Percentiles rank a stretch among this genome's conserved stretches.
These are phyloP conservation scores for Russula sp. DNA, from an alignment of 768 basidiomycete species.

Conservation along the genomic window DNA sequence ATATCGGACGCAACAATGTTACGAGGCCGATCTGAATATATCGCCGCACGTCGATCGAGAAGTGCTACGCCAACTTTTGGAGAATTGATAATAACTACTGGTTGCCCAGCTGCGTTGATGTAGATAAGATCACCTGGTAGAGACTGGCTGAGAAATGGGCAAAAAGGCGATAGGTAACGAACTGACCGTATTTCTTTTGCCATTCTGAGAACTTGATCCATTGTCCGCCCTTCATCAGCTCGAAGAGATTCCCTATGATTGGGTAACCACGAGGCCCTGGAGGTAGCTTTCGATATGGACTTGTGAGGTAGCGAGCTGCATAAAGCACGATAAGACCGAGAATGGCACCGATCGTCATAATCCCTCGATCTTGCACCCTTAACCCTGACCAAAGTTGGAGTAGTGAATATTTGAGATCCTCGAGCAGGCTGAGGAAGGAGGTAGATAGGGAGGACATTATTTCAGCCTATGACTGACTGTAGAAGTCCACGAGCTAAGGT, in stretches of 20 bases:
- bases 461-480: neutral
- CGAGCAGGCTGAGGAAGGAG: neutral
- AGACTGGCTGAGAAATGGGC: neutral
- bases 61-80: neutral
- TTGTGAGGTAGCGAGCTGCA: neutral
- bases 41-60: neutral
- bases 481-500: neutral
- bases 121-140: neutral
- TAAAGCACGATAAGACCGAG: neutral
- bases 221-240: neutral
- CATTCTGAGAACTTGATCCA: neutral
- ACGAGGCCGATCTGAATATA: neutral
- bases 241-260: neutral
- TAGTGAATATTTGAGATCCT: neutral
- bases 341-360: neutral
- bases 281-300: slow-evolving; percentile 1
- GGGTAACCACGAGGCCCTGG: slow-evolving; percentile 2
- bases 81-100: neutral
- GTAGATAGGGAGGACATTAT: neutral
- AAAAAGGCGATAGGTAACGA: neutral
- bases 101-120: neutral
- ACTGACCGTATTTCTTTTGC: neutral
- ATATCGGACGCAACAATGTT: neutral
- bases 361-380: neutral
- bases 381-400: neutral